Evolutionary conservation across 176 grass and related monocot genomes (phyloP).

Genomic region (Carex parvula): DNA sequence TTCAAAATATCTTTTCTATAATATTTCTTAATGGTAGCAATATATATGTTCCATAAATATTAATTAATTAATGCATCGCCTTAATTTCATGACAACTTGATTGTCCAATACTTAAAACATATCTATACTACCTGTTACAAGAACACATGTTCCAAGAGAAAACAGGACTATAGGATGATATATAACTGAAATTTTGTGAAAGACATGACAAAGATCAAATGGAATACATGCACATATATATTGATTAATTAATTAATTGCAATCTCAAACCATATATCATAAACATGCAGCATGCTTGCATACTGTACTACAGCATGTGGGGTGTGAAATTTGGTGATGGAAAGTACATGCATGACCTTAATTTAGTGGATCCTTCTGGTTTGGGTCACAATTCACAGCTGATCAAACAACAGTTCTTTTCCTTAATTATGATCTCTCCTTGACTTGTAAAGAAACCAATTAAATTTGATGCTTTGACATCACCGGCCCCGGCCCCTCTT

Average conservation of each 20-base stretch:
- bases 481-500: neutral
- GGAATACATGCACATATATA: neutral
- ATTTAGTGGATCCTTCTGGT: constrained; percentile 6
- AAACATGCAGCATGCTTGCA: constrained; percentile 9
- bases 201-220: neutral
- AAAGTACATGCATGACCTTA: neutral
- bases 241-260: neutral
- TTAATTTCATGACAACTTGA: neutral
- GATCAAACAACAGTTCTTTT: neutral
- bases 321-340: neutral
- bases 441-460: constrained; percentile 8
- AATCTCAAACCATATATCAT: neutral
- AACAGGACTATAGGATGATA: neutral
- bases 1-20: neutral
- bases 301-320: neutral
- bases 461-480: neutral
- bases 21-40: neutral
- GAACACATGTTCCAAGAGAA: neutral
- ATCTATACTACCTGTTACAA: neutral
- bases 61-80: neutral
- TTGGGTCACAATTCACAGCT: too few species aligned
- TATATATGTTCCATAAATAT: neutral
- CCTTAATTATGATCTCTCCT: neutral
- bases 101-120: neutral
- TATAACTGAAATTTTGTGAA: neutral